Evolutionary conservation across 2,329 filamentous ascomycete genomes (phyloP).

Genomic region (Colletotrichum coccodes): DNA sequence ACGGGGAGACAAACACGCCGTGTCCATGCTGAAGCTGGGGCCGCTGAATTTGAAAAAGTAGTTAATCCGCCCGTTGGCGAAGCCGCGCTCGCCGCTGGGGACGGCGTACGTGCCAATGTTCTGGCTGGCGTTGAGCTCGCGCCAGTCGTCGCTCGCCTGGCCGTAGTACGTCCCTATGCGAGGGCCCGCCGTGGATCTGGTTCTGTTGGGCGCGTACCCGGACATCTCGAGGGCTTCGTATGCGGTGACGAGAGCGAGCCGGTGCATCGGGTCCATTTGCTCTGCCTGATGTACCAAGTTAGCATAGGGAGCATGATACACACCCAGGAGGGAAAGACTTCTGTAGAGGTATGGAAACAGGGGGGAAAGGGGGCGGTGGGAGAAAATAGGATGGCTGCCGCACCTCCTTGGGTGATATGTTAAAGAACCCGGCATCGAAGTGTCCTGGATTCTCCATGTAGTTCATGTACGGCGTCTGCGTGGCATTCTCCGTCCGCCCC

Average conservation of each 20-base stretch:
- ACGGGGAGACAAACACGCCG: too few species aligned
- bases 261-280: neutral
- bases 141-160: conserved; percentile 80
- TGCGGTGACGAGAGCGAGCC: neutral
- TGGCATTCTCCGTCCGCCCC: conserved; percentile 30
- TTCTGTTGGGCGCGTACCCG: neutral
- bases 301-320: neutral
- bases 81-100: conserved; percentile 54
- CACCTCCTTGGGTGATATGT: conserved; percentile 39
- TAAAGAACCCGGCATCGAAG: conserved; percentile 54
- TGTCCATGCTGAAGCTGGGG: conserved; percentile 59
- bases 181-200: neutral
- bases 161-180: conserved; percentile 80
- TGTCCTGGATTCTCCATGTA: conserved; percentile 35
- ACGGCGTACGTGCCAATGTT: conserved; percentile 71
- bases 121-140: conserved; percentile 77
- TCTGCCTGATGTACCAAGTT: neutral
- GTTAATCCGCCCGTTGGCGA: conserved; percentile 61
- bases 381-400: neutral
- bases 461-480: neutral
- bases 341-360: neutral
- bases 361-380: neutral
- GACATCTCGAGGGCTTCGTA: conserved; percentile 13
- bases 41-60: conserved; percentile 59
- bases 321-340: neutral